Conservation (phyloP, 805 yeast genomes). For the Komagataella ulmi region DNA sequence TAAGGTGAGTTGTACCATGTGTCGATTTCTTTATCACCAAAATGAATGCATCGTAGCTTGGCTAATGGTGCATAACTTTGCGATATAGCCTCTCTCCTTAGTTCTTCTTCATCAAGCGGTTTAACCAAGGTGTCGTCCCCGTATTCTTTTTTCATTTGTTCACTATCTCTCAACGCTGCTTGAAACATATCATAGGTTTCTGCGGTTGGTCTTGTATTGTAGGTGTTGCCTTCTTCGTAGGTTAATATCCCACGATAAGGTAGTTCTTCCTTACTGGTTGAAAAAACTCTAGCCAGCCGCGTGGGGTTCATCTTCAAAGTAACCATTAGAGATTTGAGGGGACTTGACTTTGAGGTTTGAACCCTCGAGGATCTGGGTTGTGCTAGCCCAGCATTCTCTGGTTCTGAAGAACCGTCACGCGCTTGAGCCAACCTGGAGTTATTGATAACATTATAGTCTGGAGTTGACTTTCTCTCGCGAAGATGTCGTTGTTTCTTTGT, state of each 20-base stretch:
- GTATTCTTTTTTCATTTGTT: constrained; percentile 20
- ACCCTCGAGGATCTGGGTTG: not conserved
- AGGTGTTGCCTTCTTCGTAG: constrained; percentile 45
- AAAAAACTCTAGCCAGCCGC: not conserved
- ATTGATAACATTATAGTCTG: constrained; percentile 7
- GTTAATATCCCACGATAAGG: constrained; percentile 59
- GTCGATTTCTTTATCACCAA: constrained; percentile 61
- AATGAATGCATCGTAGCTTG: constrained; percentile 49
- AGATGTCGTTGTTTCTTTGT: constrained; percentile 5
- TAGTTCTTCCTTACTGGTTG: constrained; percentile 23
- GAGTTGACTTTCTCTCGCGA: constrained; percentile 7
- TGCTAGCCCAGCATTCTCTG: not conserved
- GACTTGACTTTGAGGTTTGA: not conserved
- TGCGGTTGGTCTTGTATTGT: constrained; percentile 43
- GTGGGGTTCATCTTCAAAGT: not conserved
- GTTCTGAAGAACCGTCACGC: constrained; percentile 1
- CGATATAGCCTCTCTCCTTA: constrained; percentile 11
- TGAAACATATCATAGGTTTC: constrained; percentile 38
- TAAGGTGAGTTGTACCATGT: constrained; percentile 93
- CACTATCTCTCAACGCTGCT: constrained; percentile 23
- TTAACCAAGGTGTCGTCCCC: constrained; percentile 17
- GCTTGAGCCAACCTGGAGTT: constrained; percentile 1
- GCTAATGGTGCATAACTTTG: constrained; percentile 16
- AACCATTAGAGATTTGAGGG: not conserved
- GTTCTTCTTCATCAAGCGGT: constrained; percentile 11